Conservation (phyloP, 805 yeast species). For the Debaryomyces maramus region DNA sequence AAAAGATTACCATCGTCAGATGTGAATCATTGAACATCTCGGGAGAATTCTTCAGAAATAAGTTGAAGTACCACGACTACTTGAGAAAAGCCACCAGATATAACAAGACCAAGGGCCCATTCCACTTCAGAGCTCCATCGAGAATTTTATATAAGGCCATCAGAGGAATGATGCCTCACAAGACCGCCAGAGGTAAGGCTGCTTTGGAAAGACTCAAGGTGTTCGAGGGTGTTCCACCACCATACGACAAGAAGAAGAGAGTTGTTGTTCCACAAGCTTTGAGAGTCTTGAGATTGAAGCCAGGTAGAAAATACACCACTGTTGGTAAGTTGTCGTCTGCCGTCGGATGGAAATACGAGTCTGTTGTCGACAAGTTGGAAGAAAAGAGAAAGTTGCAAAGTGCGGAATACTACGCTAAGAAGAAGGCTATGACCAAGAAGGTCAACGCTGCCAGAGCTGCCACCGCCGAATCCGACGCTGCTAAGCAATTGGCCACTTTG, state of each 20-base stretch:
- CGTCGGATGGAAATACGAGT: constrained; percentile 99
- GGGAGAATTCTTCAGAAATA: constrained; percentile 99
- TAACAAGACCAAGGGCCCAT: constrained; percentile 99
- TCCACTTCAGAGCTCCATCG: constrained; percentile 99
- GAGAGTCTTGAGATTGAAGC: constrained; percentile 98
- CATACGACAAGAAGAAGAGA: constrained; percentile 99
- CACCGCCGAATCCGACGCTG: constrained; percentile 86
- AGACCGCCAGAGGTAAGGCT: constrained; percentile 99
- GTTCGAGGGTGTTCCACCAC: constrained; percentile 99
- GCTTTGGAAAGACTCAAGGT: constrained; percentile 99
- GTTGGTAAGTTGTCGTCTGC: constrained; percentile 94
- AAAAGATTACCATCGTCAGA: constrained; percentile 96
- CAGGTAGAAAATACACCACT: constrained; percentile 99
- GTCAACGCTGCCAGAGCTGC: constrained; percentile 81
- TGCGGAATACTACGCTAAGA: constrained; percentile 98
- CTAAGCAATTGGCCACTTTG: constrained; percentile 90
- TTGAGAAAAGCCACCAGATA: constrained; percentile 98
- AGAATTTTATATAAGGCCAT: constrained; percentile 99
- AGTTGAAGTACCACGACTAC: constrained; percentile 99
- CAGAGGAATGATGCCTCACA: constrained; percentile 99
- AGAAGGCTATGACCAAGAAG: constrained; percentile 95
- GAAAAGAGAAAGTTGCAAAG: constrained; percentile 99
- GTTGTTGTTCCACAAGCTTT: constrained; percentile 99
- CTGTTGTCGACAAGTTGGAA: constrained; percentile 95
- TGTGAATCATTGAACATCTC: constrained; percentile 97